These are phyloP conservation scores for Cenococcum geophilum DNA, from an alignment of 495 filamentous ascomycete species.

Conservation along the genomic window DNA sequence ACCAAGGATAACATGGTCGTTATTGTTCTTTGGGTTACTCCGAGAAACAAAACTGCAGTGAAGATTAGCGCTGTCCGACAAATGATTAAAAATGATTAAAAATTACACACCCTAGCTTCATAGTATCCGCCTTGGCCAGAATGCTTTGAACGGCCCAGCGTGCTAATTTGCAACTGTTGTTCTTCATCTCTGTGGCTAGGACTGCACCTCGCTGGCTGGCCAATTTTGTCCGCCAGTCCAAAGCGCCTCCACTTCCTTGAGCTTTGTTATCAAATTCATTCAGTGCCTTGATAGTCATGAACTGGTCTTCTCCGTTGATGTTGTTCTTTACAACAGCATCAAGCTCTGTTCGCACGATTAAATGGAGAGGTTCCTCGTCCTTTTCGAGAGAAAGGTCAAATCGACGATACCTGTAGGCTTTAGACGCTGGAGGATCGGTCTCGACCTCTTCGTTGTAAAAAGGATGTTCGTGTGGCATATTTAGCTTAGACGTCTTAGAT, in stretches of 20 bases:
- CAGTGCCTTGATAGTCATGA: constrained; percentile 85
- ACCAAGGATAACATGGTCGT: constrained; percentile 88
- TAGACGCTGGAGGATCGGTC: constrained; percentile 84
- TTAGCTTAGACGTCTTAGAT: constrained; percentile 64
- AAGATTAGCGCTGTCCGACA: constrained; percentile 12
- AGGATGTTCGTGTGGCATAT: constrained; percentile 83
- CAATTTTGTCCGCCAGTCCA: constrained; percentile 95
- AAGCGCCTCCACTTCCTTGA: constrained; percentile 83
- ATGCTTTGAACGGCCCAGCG: constrained; percentile 95
- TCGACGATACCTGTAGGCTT: constrained; percentile 95
- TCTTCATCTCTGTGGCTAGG: constrained; percentile 99
- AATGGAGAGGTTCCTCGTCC: constrained; percentile 80
- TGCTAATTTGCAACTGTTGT: constrained; percentile 96
- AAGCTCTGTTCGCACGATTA: constrained; percentile 92
- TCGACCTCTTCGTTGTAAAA: constrained; percentile 95
- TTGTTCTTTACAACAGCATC: constrained; percentile 94
- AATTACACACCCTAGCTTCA: constrained; percentile 81
- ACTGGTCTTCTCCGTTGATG: constrained; percentile 79
- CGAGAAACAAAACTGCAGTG: constrained; percentile 78
- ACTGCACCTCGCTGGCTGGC: constrained; percentile 89
- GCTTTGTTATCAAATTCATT: constrained; percentile 99
- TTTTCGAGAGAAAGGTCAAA: constrained; percentile 92
- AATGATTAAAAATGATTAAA: not conserved
- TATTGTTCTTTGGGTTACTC: constrained; percentile 78
- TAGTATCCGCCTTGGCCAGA: constrained; percentile 87